Conservation (phyloP, 768 basidiomycete species). For the Podaxis rugospora region DNA sequence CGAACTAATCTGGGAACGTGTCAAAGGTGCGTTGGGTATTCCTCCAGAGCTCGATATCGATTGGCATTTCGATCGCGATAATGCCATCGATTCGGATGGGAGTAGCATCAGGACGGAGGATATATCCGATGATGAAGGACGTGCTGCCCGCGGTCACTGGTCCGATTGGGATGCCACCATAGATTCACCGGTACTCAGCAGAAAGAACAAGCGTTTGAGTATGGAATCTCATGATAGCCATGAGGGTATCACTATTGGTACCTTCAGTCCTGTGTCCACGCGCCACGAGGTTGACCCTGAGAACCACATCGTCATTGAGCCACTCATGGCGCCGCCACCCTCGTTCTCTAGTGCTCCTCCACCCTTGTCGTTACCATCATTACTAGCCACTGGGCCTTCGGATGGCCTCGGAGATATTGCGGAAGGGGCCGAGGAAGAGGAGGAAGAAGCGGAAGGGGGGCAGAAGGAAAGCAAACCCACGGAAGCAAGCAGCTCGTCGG, state of each 20-base stretch:
- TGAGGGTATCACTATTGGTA: slow-evolving; percentile 15
- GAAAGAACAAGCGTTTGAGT: slow-evolving; percentile 18
- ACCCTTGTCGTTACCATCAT: slow-evolving; percentile 25
- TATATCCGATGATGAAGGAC: slow-evolving; percentile 37
- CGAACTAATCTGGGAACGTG: slow-evolving; percentile 88
- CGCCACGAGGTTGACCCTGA: slow-evolving; percentile 11
- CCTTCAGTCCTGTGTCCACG: slow-evolving; percentile 16
- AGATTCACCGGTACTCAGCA: slow-evolving; percentile 36
- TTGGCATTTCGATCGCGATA: slow-evolving; percentile 26
- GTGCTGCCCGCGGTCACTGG: slow-evolving; percentile 34
- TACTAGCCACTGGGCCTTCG: slow-evolving; percentile 32
- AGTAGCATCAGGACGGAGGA: slow-evolving; percentile 30
- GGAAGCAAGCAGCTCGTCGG: slow-evolving; percentile 3
- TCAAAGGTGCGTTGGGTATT: slow-evolving; percentile 84
- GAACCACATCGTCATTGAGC: slow-evolving; percentile 36
- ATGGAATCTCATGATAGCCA: slow-evolving; percentile 14
- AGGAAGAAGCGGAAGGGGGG: slow-evolving; percentile 24
- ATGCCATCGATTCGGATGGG: neutral
- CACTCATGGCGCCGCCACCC: slow-evolving; percentile 39
- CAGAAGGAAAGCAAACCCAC: slow-evolving; percentile 7
- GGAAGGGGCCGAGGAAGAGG: slow-evolving; percentile 62
- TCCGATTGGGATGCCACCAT: slow-evolving; percentile 42
- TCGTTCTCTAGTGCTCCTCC: slow-evolving; percentile 13
- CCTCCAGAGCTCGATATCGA: slow-evolving; percentile 80
- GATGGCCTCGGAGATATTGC: slow-evolving; percentile 54